phyloP scores from a whole-genome alignment of 345 rosid genomes.

The Populus euphratica region DNA sequence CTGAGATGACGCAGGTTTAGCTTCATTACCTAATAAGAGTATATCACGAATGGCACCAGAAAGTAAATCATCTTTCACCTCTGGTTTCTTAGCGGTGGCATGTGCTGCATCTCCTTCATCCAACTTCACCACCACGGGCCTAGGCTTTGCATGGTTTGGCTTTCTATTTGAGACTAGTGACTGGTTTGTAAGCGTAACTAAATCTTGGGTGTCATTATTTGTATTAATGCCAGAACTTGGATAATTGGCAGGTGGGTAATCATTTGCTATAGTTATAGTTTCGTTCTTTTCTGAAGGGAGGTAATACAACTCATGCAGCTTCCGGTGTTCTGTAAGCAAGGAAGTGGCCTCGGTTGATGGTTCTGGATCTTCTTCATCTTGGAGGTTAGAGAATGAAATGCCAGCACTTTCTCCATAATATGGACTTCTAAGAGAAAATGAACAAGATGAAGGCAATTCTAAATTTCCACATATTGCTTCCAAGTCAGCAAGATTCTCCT shows the following conservation, averaged over 20 bases:
- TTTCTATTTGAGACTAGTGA: conserved; percentile 56
- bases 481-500: conserved; percentile 66
- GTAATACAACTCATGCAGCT: conserved; percentile 77
- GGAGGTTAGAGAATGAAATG: conserved; percentile 34
- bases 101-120: conserved; percentile 58
- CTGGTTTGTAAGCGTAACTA: conserved; percentile 50
- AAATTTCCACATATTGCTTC: conserved; percentile 53
- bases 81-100: conserved; percentile 29
- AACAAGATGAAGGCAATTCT: conserved; percentile 37
- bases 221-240: conserved; percentile 26
- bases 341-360: conserved; percentile 61
- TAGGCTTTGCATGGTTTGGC: conserved; percentile 53
- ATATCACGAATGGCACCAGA: conserved; percentile 66
- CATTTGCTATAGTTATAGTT: conserved; percentile 28
- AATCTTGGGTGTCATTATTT: conserved; percentile 40
- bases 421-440: conserved; percentile 39
- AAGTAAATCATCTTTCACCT: conserved; percentile 42
- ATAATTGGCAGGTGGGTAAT: conserved; percentile 86
- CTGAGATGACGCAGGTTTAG: conserved; percentile 24
- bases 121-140: conserved; percentile 93
- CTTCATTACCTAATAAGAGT: conserved; percentile 55
- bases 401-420: conserved; percentile 38
- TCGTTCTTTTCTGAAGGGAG: conserved; percentile 61
- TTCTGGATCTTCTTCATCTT: conserved; percentile 53
- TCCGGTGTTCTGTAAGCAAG: conserved; percentile 80